Evolutionary conservation across 169 alveolate genomes (phyloP).

Genomic region (Eimeria falciformis): DNA sequence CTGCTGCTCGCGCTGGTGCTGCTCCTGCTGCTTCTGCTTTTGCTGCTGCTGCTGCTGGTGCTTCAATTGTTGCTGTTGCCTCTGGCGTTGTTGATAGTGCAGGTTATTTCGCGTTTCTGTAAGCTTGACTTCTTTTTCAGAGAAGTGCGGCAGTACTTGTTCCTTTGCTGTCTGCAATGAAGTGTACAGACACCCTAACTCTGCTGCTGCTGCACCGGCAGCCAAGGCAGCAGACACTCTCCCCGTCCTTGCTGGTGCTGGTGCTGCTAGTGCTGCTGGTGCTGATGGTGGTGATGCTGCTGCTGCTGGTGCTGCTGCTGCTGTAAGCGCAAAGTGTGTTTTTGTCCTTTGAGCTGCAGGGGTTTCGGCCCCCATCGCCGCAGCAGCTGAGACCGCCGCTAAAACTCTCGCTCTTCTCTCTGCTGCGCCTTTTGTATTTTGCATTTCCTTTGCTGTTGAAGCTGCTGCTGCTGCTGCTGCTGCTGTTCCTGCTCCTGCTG

Average conservation of each 20-base stretch:
- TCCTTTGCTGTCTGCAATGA: too few species aligned
- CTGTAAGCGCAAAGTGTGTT: not conserved
- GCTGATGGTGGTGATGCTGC: not conserved
- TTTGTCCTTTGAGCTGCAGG: not conserved
- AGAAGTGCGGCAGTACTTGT: too few species aligned
- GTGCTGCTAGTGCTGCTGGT: not conserved
- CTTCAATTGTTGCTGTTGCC: not conserved
- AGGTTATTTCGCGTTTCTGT: not conserved
- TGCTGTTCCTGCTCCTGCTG: not conserved
- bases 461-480: slow-evolving; percentile 15
- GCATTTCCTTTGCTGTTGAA: not conserved
- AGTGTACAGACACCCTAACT: too few species aligned
- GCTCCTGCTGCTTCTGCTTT: not conserved
- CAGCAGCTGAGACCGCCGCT: not conserved
- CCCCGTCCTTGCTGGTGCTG: not conserved
- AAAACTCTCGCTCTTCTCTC: not conserved
- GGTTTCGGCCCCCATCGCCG: not conserved
- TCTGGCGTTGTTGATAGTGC: not conserved
- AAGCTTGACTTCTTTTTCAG: too few species aligned
- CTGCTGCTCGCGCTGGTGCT: not conserved
- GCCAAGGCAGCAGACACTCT: not conserved
- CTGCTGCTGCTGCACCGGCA: slow-evolving; percentile 30
- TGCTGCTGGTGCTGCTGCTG: not conserved
- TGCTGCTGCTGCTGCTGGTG: not conserved
- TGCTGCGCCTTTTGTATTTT: not conserved